Evolutionary conservation across 2,329 filamentous ascomycete species (phyloP), one percentile per base, ranked within the genome.

Genomic region (Colletotrichum lindemuthianum): DNA sequence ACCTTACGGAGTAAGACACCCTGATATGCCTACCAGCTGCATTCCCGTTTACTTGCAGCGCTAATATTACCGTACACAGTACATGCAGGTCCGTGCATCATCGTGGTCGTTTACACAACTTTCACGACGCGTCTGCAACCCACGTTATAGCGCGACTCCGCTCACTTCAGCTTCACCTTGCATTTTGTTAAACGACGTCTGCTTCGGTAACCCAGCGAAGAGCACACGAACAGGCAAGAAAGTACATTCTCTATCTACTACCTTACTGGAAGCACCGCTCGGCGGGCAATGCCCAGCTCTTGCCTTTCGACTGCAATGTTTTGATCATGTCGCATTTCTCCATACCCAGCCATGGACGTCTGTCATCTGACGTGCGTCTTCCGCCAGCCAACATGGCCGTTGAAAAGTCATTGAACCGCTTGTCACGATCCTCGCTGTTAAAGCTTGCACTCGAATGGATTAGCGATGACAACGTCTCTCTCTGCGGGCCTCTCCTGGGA

Each of bases 371-470:
- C 34, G 82, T 93, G 68, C 88, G 88, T 70, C 84, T 95, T 72
- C 85, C 88, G 61, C 81, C 90, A 8, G 81, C 85, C 63, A 90
- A 90, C 72, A 80, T 86, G 49, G 82, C 88, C 36, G 85, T 93
- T 52, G 75, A 85, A 68, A 92, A 91, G 75, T 82, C 86, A 44
- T 82, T 97, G 52, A 84, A 82, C 65, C 89, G 89, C 59, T 84
- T 96, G 15, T 90, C 92, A 2, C 88, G 92, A 54, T 80, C 88
- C 50, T 88, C 91, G 0, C 84, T 97, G 24, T 78, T 96, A 33
- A 86, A 88, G 0, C 84, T 97, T 8, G 90, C 86, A 1, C 83
- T 93, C 24, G 85, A 90, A 78, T 97, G 93, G 93, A 87, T 96
- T 3, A 86, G 90, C 61, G 86, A 90, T 52, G 81, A 83, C 67